Base-by-base conservation (phyloP, 768 basidiomycete genomes). In the Phlebiopsis flavidoalba region DNA sequence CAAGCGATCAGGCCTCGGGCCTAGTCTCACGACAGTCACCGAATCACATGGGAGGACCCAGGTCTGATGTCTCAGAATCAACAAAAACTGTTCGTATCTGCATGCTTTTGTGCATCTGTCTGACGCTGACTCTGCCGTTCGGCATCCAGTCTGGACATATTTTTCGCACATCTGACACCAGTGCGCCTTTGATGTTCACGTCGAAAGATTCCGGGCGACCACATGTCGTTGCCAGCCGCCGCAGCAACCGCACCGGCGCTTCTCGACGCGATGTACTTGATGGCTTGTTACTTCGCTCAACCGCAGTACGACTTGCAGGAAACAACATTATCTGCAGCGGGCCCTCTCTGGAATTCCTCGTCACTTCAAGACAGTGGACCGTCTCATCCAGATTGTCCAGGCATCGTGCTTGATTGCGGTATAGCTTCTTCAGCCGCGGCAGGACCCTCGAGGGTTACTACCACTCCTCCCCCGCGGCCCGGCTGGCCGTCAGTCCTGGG, bases 401-500 rank as follows among this genome's bases (percentile, higher is more conserved):
- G 85, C 85, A 1, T 81, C 83, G 1, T 81, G 79, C 43, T 76
- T 88, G 31, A 77, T 88, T 54, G 81, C 83, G 2, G 74, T 82
- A 35, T 87, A 86, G n/a, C 68, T 81, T 83, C 66, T 86, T 82
- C 69, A 77, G 78, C 70, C 83, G 83, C 59, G 78, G 77, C 53
- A 78, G 83, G 11, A 70, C 76, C 26, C 76, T 84, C 35, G 85
- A 88, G 66, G 86, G 82, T 3, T 85, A 84, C 69, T 79, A 81
- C 36, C 83, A 87, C 63, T 78, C 84, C 1, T 83, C 80, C 62
- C 79, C 81, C 15, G 83, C 84, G 5, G 80, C 83, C 45, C 78
- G 84, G n/a, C 76, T 87, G 21, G 83, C 84, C n/a, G 75, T 83
- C 19, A 81, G 80, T 11, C 76, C 83, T n/a, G 82, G n/a, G 83